Conservation (phyloP, 768 basidiomycete genomes). For the Hygrophorus russula region DNA sequence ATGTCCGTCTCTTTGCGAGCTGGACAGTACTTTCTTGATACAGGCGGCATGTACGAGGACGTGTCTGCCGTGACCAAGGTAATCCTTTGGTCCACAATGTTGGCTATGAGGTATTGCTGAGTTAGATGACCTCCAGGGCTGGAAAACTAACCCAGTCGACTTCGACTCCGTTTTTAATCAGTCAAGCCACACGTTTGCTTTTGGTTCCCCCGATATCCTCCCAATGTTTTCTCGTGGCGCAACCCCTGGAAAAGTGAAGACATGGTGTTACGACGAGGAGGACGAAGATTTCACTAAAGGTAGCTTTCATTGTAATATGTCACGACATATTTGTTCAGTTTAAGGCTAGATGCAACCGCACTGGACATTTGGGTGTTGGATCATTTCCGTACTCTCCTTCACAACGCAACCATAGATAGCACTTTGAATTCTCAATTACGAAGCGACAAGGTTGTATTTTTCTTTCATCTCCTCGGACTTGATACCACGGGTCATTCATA, state of each 20-base stretch:
- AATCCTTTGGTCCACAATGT: slow-evolving; percentile 7
- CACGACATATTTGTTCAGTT: background rate
- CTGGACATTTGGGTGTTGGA: slow-evolving; percentile 76
- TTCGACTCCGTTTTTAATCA: slow-evolving; percentile 88
- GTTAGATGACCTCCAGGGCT: slow-evolving; percentile 38
- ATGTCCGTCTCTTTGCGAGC: no score
- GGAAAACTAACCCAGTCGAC: slow-evolving; percentile 82
- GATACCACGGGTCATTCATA: slow-evolving; percentile 87
- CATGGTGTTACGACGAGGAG: slow-evolving; percentile 68
- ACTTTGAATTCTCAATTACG: slow-evolving; percentile 40
- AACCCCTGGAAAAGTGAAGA: slow-evolving; percentile 52
- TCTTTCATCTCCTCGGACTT: slow-evolving; percentile 73
- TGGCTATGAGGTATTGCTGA: slow-evolving; percentile 4
- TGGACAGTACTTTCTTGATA: background rate
- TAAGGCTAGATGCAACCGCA: slow-evolving; percentile 51
- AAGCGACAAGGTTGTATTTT: slow-evolving; percentile 58
- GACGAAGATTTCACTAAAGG: slow-evolving; percentile 86
- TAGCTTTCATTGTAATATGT: slow-evolving; percentile 8
- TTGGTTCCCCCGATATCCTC: slow-evolving; percentile 82
- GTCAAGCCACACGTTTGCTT: slow-evolving; percentile 66
- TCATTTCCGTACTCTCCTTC: slow-evolving; percentile 48
- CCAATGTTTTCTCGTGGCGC: slow-evolving; percentile 83
- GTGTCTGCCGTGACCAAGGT: slow-evolving; percentile 82
- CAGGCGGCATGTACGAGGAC: slow-evolving; percentile 85
- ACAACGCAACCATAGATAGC: slow-evolving; percentile 47